phyloP scores from a whole-genome alignment of 441 rosid genomes.

The Corymbia calophylla region DNA sequence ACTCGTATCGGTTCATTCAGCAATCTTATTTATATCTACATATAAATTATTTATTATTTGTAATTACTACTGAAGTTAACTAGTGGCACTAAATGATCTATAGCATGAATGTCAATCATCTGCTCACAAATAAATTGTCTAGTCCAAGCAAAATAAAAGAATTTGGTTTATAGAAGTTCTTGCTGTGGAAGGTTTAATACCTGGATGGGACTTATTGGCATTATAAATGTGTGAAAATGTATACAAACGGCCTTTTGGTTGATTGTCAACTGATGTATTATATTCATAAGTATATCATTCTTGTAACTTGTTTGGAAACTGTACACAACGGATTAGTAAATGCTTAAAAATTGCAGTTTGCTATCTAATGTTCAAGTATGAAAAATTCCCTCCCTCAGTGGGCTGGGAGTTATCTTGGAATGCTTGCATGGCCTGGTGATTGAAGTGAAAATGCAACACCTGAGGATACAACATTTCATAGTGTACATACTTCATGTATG shows the following conservation, averaged over 20 bases:
- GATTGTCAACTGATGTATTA: neutral
- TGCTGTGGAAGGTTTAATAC: too few relatives aligned
- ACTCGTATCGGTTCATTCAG: neutral
- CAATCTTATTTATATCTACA: neutral
- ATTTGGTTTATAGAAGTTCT: neutral
- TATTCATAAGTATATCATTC: fast-evolving
- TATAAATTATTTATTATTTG: neutral
- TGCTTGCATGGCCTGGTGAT: too few relatives aligned
- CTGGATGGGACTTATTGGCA: neutral
- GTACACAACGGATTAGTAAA: neutral
- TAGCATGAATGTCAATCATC: neutral
- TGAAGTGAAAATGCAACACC: too few relatives aligned
- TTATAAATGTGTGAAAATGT: neutral
- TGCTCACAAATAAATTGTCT: neutral
- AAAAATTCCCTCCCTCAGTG: neutral
- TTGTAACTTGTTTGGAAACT: neutral
- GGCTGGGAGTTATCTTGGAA: neutral
- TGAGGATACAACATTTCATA: too few relatives aligned
- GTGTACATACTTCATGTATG: too few relatives aligned
- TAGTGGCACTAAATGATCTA: neutral
- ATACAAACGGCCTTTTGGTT: neutral
- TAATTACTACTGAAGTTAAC: neutral
- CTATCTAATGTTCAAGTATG: too few relatives aligned
- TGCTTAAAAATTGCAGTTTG: neutral
- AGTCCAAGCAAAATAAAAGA: neutral